A percentile compares a stretch with the other conserved stretches of the same genome.
These are phyloP conservation scores for Orbilia javanica DNA, from an alignment of 2,329 filamentous ascomycete species.

Conservation along the genomic window DNA sequence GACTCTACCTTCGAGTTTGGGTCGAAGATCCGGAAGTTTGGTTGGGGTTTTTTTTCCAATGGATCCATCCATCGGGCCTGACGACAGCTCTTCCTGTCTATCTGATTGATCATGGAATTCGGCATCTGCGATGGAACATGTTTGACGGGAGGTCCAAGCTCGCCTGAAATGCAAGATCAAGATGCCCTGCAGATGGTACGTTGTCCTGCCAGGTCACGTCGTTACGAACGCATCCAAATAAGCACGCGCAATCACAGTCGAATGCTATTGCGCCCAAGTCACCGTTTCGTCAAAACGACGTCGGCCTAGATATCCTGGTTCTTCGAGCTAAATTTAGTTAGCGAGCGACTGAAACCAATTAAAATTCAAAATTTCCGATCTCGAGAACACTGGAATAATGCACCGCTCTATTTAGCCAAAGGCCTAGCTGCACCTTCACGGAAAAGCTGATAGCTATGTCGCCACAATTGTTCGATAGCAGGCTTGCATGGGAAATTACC, in stretches of 20 bases:
- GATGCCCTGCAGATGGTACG: conserved; percentile 30
- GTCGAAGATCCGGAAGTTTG: conserved; percentile 38
- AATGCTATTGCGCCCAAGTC: conserved; percentile 1
- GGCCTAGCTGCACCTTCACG: background rate
- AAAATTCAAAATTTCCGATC: conserved; percentile 15
- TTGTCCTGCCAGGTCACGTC: conserved; percentile 30
- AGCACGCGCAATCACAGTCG: conserved; percentile 10
- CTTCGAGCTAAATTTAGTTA: conserved; percentile 17
- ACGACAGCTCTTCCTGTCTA: conserved; percentile 16
- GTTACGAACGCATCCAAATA: conserved; percentile 25
- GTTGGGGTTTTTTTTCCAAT: conserved; percentile 4
- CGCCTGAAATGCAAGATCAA: conserved; percentile 43
- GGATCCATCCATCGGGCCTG: conserved; percentile 29
- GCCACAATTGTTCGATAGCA: background rate
- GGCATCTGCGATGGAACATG: conserved; percentile 40
- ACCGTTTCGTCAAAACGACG: conserved; percentile 1
- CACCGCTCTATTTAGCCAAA: conserved; percentile 37
- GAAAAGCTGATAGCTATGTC: conserved; percentile 19
- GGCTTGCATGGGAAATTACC: background rate
- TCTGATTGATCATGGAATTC: conserved; percentile 18
- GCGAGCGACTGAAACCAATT: conserved; percentile 6
- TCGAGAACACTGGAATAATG: conserved; percentile 32
- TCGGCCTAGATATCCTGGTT: conserved; percentile 16
- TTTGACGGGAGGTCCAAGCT: conserved; percentile 50
- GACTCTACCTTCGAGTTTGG: conserved; percentile 41